Percentiles rank a stretch among this genome's conserved stretches.
phyloP scores from a whole-genome alignment of 2,329 filamentous ascomycete species.

The Xylaria sp. region DNA sequence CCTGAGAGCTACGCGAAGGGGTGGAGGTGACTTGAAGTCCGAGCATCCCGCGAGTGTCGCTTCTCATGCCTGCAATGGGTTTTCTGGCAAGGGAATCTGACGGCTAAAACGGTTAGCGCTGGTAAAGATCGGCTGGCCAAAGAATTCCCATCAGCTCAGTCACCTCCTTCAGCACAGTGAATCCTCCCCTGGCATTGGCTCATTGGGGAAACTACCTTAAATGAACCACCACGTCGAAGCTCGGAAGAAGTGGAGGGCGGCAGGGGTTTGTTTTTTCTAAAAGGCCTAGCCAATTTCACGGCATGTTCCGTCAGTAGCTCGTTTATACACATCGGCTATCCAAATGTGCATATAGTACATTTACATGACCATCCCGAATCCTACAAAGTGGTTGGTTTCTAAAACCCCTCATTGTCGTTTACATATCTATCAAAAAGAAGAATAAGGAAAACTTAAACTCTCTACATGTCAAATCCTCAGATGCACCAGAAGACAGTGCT shows the following conservation, averaged over 20 bases:
- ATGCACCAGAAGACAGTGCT: constrained; percentile 45
- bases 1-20: neutral
- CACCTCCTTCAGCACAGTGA: constrained; percentile 6
- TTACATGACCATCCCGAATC: neutral
- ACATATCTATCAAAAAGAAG: neutral
- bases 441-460: neutral
- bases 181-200: constrained; percentile 4
- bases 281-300: neutral
- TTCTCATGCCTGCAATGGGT: neutral
- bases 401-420: neutral
- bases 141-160: neutral
- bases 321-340: neutral
- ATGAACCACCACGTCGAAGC: neutral
- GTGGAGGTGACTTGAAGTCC: neutral
- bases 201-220: neutral
- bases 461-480: neutral
- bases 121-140: neutral
- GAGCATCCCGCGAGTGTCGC: neutral
- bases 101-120: neutral
- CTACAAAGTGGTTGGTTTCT: neutral
- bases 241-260: constrained; percentile 3
- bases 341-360: neutral
- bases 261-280: neutral
- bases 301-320: constrained; percentile 6
- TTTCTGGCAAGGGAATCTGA: neutral